Evolutionary conservation across 306 rosid species (phyloP).

Genomic region (Crataegus laevigata): DNA sequence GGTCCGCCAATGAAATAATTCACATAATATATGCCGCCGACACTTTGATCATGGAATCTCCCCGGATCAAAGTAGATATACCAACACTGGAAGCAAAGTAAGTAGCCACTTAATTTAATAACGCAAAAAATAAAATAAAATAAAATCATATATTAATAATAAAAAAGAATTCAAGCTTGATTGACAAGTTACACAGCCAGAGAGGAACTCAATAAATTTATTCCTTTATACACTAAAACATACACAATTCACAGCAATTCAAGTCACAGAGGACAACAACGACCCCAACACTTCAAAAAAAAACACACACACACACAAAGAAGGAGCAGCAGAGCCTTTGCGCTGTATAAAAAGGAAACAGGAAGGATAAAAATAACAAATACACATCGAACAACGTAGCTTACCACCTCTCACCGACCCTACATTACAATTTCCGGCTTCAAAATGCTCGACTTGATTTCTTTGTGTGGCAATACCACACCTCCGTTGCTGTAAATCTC

Average conservation of each 20-base stretch:
- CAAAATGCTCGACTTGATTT: conserved; percentile 87
- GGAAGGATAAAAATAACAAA: background rate
- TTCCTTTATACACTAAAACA: conserved; percentile 31
- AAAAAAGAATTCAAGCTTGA: background rate
- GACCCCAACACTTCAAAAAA: conserved; percentile 8
- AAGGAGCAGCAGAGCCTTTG: conserved; percentile 10
- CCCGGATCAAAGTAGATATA: background rate
- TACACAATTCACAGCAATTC: conserved; percentile 25
- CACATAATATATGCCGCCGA: background rate
- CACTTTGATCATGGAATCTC: background rate
- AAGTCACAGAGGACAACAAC: conserved; percentile 9
- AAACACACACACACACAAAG: conserved; percentile 4
- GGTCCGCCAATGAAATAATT: background rate
- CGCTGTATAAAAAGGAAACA: background rate
- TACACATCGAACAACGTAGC: conserved; percentile 9
- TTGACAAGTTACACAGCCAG: background rate
- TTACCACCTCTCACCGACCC: conserved; percentile 7
- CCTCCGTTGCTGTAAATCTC: conserved; percentile 94
- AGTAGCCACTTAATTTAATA: background rate
- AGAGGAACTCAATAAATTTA: conserved; percentile 14
- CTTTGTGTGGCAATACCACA: conserved; percentile 95
- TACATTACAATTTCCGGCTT: conserved; percentile 98
- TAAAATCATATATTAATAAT: background rate
- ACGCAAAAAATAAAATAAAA: background rate
- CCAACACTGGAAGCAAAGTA: background rate